Conservation (phyloP, 2,329 filamentous ascomycete genomes). For the Penicillium crustosum region DNA sequence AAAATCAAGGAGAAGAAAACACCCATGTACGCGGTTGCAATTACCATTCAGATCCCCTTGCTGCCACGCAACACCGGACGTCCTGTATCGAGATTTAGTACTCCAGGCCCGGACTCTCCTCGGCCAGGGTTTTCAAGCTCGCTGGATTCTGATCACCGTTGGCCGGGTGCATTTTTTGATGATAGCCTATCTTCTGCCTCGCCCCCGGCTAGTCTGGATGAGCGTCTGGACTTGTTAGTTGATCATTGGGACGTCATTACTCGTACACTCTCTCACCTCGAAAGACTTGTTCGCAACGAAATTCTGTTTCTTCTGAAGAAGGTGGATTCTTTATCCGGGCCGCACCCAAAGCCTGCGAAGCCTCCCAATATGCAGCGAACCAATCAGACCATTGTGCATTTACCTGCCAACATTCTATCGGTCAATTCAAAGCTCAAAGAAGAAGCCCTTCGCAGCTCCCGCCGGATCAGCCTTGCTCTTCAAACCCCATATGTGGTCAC, state of each 20-base stretch:
- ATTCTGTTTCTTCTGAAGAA: slow-evolving; percentile 53
- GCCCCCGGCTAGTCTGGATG: slow-evolving; percentile 51
- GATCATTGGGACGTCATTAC: slow-evolving; percentile 62
- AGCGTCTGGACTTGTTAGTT: slow-evolving; percentile 56
- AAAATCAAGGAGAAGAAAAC: slow-evolving; percentile 55
- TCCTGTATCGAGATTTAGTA: slow-evolving; percentile 38
- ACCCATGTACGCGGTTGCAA: slow-evolving; percentile 60
- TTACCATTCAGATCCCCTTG: slow-evolving; percentile 56
- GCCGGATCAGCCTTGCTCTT: slow-evolving; percentile 55
- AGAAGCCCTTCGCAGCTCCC: slow-evolving; percentile 49
- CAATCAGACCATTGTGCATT: slow-evolving; percentile 50
- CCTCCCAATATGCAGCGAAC: slow-evolving; percentile 50
- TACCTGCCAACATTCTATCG: slow-evolving; percentile 51
- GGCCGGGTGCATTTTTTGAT: slow-evolving; percentile 38
- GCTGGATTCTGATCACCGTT: slow-evolving; percentile 44
- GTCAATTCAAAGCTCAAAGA: slow-evolving; percentile 48
- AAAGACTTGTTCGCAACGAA: slow-evolving; percentile 53
- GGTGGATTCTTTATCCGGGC: slow-evolving; percentile 43
- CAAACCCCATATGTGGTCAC: slow-evolving; percentile 58
- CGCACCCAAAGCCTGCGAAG: slow-evolving; percentile 46
- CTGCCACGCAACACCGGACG: slow-evolving; percentile 35
- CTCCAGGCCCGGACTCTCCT: slow-evolving; percentile 34
- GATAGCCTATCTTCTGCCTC: slow-evolving; percentile 47
- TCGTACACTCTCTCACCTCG: slow-evolving; percentile 55
- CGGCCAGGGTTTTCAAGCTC: slow-evolving; percentile 41